Evolutionary conservation across 768 basidiomycete genomes (phyloP).

Genomic region (Agaricus blazei): DNA sequence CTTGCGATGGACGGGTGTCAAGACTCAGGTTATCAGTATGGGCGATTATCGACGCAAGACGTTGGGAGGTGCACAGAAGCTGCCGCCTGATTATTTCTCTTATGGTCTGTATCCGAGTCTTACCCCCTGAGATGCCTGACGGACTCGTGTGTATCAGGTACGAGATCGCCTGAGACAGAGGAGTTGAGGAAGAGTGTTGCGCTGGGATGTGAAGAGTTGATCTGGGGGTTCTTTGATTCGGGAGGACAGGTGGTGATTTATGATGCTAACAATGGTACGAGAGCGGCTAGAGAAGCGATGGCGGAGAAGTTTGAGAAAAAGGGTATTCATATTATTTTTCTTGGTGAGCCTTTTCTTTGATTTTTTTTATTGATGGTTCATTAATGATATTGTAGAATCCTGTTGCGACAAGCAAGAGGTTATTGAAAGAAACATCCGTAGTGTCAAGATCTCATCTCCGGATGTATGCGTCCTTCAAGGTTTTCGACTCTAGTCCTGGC

Average conservation of each 20-base stretch:
- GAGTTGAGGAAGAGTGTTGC: slow-evolving; percentile 69
- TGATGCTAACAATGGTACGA: slow-evolving; percentile 93
- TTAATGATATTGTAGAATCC: slow-evolving; percentile 52
- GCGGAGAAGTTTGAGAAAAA: slow-evolving; percentile 81
- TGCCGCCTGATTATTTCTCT: slow-evolving; percentile 92
- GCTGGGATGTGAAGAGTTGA: slow-evolving; percentile 81
- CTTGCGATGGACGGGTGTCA: slow-evolving; percentile 96
- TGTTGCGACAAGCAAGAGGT: slow-evolving; percentile 89
- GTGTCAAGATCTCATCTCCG: slow-evolving; percentile 96
- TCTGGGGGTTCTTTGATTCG: slow-evolving; percentile 80
- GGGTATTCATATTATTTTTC: slow-evolving; percentile 89
- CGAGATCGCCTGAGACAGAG: slow-evolving; percentile 78
- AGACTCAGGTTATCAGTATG: slow-evolving; percentile 89
- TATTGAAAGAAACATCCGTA: slow-evolving; percentile 90
- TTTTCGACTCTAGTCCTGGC: background rate
- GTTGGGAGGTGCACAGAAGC: slow-evolving; percentile 79
- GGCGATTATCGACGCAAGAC: slow-evolving; percentile 93
- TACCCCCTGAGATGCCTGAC: background rate
- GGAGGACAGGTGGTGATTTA: slow-evolving; percentile 98
- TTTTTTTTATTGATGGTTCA: background rate
- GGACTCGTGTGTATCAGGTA: slow-evolving; percentile 39
- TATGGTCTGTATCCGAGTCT: slow-evolving; percentile 43
- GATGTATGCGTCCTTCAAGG: slow-evolving; percentile 56
- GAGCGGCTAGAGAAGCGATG: slow-evolving; percentile 58
- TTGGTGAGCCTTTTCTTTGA: slow-evolving; percentile 50